Evolutionary conservation across 495 filamentous ascomycete genomes (phyloP).

Genomic region (Neurospora sp.): DNA sequence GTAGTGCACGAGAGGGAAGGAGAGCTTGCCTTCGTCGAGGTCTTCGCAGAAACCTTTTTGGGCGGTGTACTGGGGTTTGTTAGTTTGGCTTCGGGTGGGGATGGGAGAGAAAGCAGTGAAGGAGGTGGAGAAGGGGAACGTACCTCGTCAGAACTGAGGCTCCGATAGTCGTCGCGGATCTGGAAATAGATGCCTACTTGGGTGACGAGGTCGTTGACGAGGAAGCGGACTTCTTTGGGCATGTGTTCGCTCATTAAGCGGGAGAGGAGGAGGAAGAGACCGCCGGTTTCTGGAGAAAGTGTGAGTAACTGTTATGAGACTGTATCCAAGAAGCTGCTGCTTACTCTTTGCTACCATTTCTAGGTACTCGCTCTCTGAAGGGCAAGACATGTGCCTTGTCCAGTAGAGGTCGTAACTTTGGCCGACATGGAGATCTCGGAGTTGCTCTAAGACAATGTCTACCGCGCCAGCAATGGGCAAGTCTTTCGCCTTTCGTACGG

Average conservation of each 20-base stretch:
- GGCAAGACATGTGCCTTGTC: conserved; percentile 72
- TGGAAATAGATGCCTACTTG: conserved; percentile 76
- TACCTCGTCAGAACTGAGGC: conserved; percentile 36
- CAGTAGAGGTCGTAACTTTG: conserved; percentile 89
- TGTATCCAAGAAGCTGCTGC: neutral
- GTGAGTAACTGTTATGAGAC: neutral
- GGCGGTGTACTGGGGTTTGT: conserved; percentile 24
- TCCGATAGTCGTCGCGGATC: conserved; percentile 83
- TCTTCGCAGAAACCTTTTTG: conserved; percentile 49
- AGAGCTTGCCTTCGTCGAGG: conserved; percentile 49
- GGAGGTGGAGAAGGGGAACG: neutral
- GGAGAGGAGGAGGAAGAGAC: conserved; percentile 72
- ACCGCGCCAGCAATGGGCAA: conserved; percentile 52
- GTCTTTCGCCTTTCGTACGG: conserved; percentile 57
- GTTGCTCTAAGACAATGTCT: conserved; percentile 66
- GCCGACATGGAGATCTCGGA: conserved; percentile 73
- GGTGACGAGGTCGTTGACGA: conserved; percentile 53
- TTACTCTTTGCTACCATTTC: conserved; percentile 78
- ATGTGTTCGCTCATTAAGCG: conserved; percentile 76
- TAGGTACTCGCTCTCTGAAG: conserved; percentile 77
- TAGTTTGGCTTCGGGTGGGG: neutral
- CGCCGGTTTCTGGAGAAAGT: conserved; percentile 51
- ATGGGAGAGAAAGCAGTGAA: no score
- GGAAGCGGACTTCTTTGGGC: conserved; percentile 35
- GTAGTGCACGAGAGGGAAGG: conserved; percentile 37